Base-by-base conservation (phyloP, 176 grass and related monocot species). In the Carex myosuroides region DNA sequence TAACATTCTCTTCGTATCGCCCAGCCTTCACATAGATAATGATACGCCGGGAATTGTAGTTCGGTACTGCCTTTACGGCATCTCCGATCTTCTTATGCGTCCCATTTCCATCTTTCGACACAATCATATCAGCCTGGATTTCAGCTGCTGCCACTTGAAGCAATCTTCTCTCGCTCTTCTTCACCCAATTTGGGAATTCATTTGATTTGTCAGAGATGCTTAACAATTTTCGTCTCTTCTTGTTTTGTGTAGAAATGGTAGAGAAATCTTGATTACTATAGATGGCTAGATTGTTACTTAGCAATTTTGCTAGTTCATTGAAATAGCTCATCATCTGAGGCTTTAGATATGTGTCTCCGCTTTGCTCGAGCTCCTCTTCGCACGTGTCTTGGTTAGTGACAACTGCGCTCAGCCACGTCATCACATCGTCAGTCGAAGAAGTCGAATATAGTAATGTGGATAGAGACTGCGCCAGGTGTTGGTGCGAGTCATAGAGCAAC, bases 211-310 rank as follows among this genome's bases (percentile, higher is more conserved):
- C 56, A 52, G 44, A 26, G 18, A 6, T 84, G 56, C 58, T 70
- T 53, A 92, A 55, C 59, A 92, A 73, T 46, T 60, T 84, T 44
- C 90, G 26, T 33, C 76, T 52, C 58, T 20, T 86, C 54, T 82
- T 88, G 37, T 79, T 89, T 42, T 87, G 84, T 82, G 84, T 86
- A 21, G 87, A 87, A 42, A 78, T 21, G 2, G 81, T 71, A 41
- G 87, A 57, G 65, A 89, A 88, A 9, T 87, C 86, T 65, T 80
- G 58, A 63, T 77, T 87, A 29, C 69, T 60, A 87, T 87, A 93
- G 81, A 93, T 93, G 70, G 91, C 91, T 64, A 93, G 85, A 85
- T 85, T 85, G 64, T 93, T 93, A 72, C 89, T 90, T 14, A 93
- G 61, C 42, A 90, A 78, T 66, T 88, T 84, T n/a, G 18, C 46